A percentile compares a stretch with the other conserved stretches of the same genome.
Conservation (phyloP, 768 basidiomycete species). For the Sporobolomyces pararoseus region DNA sequence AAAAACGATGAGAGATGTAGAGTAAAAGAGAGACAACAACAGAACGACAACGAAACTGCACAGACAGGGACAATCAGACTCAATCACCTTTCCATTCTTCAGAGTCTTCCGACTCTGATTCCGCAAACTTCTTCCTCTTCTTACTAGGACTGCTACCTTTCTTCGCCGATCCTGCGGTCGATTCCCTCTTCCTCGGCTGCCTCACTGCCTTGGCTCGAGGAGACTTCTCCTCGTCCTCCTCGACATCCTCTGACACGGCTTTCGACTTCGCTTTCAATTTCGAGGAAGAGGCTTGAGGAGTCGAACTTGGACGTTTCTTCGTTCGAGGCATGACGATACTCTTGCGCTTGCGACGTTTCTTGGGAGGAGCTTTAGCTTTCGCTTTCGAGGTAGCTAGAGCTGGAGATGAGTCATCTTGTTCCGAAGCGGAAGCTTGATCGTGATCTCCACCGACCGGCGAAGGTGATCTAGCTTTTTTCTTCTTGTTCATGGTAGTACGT, state of each 20-base stretch:
- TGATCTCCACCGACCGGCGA: background rate
- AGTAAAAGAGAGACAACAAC: no score
- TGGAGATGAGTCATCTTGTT: background rate
- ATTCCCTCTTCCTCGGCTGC: background rate
- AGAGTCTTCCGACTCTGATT: background rate
- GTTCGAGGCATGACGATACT: slow-evolving; percentile 10
- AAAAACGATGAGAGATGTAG: no score
- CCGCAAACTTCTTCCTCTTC: slow-evolving; percentile 4
- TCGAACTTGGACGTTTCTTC: background rate
- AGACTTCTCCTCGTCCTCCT: background rate
- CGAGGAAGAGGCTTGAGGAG: background rate
- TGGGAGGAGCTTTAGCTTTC: background rate
- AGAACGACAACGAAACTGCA: no score
- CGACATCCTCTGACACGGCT: background rate
- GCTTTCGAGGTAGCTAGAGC: background rate
- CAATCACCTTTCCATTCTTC: no score
- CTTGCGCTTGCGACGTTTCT: slow-evolving; percentile 9
- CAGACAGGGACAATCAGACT: no score
- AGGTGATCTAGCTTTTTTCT: background rate
- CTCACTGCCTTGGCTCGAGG: background rate
- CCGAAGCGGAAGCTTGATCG: background rate
- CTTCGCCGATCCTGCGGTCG: background rate
- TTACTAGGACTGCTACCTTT: background rate
- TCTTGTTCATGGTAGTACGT: no score
- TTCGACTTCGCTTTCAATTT: background rate